Evolutionary conservation across 176 grass and related monocot genomes (phyloP).

Genomic region (Dactylis glomerata): DNA sequence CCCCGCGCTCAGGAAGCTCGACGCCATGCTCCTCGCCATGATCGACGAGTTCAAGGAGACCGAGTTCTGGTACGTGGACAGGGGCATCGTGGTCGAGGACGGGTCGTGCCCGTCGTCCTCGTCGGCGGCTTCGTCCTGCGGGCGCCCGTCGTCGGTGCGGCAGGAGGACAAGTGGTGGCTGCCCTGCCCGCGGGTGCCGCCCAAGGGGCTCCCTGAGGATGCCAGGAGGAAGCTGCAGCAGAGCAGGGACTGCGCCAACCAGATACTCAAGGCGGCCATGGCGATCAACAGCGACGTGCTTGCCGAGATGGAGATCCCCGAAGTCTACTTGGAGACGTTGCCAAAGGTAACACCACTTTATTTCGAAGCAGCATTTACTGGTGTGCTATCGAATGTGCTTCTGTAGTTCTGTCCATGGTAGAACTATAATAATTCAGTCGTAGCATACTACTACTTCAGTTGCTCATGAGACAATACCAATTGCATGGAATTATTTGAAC

Average conservation of each 20-base stretch:
- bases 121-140: slow-evolving; percentile 41
- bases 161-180: slow-evolving; percentile 99
- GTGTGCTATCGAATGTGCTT: background rate
- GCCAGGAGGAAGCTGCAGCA: slow-evolving; percentile 87
- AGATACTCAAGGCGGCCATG: slow-evolving; percentile 97
- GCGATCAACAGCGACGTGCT: slow-evolving; percentile 94
- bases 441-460: background rate
- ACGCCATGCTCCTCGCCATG: slow-evolving; percentile 90
- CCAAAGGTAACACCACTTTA: slow-evolving; percentile 58
- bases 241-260: slow-evolving; percentile 88
- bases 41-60: slow-evolving; percentile 82
- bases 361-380: background rate
- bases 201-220: slow-evolving; percentile 75
- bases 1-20: slow-evolving; percentile 91
- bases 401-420: background rate
- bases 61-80: slow-evolving; percentile 92
- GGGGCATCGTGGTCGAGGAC: slow-evolving; percentile 81
- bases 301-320: slow-evolving; percentile 88
- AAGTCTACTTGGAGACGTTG: slow-evolving; percentile 77
- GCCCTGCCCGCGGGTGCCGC: slow-evolving; percentile 74
- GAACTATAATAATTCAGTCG: background rate
- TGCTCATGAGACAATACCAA: background rate
- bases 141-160: slow-evolving; percentile 70
- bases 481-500: background rate
- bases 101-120: slow-evolving; percentile 45